These are phyloP conservation scores for Dissophora globulifera DNA, from an alignment of 192 early-diverging fungal genomes.

Conservation along the genomic window DNA sequence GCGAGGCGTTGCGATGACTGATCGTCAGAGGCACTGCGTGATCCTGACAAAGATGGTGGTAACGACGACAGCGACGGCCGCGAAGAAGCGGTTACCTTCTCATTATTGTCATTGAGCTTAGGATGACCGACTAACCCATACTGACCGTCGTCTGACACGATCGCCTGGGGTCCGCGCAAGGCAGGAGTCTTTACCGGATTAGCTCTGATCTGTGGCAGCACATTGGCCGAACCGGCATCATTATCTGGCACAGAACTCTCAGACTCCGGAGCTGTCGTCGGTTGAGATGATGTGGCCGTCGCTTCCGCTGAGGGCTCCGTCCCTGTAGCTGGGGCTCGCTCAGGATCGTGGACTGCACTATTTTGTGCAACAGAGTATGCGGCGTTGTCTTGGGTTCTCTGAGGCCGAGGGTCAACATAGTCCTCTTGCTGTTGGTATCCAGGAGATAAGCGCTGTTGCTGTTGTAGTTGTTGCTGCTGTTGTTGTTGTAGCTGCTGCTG, in stretches of 20 bases:
- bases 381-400: conserved; percentile 3
- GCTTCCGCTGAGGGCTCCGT: neutral
- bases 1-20: no score
- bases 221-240: conserved; percentile 9
- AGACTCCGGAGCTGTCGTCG: neutral
- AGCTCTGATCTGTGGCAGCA: conserved; percentile 45
- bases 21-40: no score
- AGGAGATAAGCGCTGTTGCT: conserved; percentile 6
- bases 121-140: conserved; percentile 1
- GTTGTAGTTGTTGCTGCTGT: conserved; percentile 8
- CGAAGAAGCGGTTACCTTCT: no score
- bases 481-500: conserved; percentile 17
- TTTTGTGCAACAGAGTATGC: conserved; percentile 25
- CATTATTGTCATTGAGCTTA: no score
- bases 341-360: conserved; percentile 22
- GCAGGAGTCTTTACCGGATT: conserved; percentile 25
- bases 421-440: conserved; percentile 9
- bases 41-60: neutral
- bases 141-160: conserved; percentile 19
- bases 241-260: neutral
- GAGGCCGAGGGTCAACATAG: conserved; percentile 11
- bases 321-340: neutral
- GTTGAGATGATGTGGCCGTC: neutral
- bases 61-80: no score
- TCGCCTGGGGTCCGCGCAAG: conserved; percentile 32